These are phyloP conservation scores for Metschnikowia reukaufii DNA, from an alignment of 805 yeast genomes.

Conservation along the genomic window DNA sequence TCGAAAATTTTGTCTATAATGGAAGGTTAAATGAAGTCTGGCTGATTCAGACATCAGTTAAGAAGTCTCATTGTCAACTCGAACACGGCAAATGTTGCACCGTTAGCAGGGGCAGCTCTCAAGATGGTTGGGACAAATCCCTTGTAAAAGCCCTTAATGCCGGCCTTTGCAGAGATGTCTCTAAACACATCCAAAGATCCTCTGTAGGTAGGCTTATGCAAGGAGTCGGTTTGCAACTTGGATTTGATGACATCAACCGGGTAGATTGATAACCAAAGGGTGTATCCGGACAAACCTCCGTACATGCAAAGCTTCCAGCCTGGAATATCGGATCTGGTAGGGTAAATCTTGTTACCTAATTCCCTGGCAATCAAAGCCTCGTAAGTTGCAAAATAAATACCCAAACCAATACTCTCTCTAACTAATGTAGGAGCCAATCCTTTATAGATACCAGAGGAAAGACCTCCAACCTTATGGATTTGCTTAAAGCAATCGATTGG, in stretches of 20 bases:
- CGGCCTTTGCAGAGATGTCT: slow-evolving; percentile 55
- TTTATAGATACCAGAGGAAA: slow-evolving; percentile 60
- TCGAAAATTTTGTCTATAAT: neutral
- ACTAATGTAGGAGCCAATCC: slow-evolving; percentile 81
- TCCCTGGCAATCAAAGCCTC: slow-evolving; percentile 81
- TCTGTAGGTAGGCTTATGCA: slow-evolving; percentile 57
- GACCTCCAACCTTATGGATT: slow-evolving; percentile 54
- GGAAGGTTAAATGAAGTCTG: neutral
- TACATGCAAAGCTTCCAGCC: slow-evolving; percentile 82
- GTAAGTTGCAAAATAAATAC: slow-evolving; percentile 83
- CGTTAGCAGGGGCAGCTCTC: slow-evolving; percentile 98
- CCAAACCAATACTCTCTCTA: slow-evolving; percentile 87
- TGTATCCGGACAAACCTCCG: slow-evolving; percentile 91
- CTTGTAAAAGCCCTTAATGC: slow-evolving; percentile 76
- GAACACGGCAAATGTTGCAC: slow-evolving; percentile 92
- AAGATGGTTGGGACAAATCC: slow-evolving; percentile 91
- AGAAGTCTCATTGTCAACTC: slow-evolving; percentile 80
- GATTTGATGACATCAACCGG: slow-evolving; percentile 93
- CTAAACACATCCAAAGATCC: slow-evolving; percentile 59
- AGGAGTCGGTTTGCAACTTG: slow-evolving; percentile 68
- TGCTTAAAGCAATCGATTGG: slow-evolving; percentile 71
- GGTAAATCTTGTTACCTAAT: slow-evolving; percentile 40
- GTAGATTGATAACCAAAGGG: slow-evolving; percentile 81
- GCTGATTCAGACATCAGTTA: slow-evolving; percentile 22
- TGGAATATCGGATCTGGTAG: slow-evolving; percentile 71